Base-by-base conservation (phyloP, 257 asterid species). In the Salvia miltiorrhiza region DNA sequence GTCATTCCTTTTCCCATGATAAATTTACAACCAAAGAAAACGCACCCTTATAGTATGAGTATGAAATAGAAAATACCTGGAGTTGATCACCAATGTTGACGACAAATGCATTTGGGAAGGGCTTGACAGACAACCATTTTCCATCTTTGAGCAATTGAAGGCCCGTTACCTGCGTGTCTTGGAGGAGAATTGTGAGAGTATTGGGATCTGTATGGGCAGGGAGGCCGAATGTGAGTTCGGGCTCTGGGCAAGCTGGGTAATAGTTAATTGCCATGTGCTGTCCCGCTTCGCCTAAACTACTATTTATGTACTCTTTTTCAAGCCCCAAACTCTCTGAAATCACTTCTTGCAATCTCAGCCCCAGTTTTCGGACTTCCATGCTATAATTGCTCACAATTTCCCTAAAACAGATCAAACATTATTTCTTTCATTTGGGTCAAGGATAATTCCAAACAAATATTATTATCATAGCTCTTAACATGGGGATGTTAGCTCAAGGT, bases 241-340 rank as follows among this genome's bases (percentile, higher is more conserved):
- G 92, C 77, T 86, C 78, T 0, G 86, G 92, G 28, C 92, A 86
- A 1, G 62, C 61, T 28, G 92, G 92, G 17, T 86, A 86, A 64
- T 81, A 83, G 24, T 86, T 86, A 1, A 86, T 71, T 7, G 87
- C 86, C 92, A 86, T 81, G 9, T 86, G 92, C 21, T 83, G 92
- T 21, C 83, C 92, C 33, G 72, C 79, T 57, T 76, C 77, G 7
- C 87, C 92, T 55, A 83, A 35, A 19, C 57, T 39, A 0, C 66
- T 69, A 52, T 84, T 85, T 21, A 93, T 82, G 64, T 71, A 64
- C 21, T 81, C 86, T 44, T 82, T 87, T 3, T 83, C 84, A 2
- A 93, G 82, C 32, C 95, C 95, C 68, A 93, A 72, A 72, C 97
- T 87, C 75, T 93, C 95, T 0, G 97, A 87, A 63, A 90, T 83